Percentiles rank a stretch among this genome's conserved stretches.
Conservation (phyloP, 148 eudicot genomes). For the Oxyria digyna region DNA sequence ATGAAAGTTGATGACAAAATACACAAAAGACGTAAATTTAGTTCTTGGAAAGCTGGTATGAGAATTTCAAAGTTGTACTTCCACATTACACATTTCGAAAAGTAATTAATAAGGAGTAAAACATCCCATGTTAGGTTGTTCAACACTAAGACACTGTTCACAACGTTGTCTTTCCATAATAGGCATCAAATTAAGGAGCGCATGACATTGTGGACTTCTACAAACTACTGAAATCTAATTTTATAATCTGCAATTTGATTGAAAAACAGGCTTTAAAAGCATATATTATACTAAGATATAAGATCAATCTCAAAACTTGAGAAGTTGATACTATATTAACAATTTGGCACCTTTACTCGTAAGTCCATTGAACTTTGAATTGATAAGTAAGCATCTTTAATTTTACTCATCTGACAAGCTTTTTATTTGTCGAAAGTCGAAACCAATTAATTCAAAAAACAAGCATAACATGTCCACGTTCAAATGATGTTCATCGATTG, state of each 20-base stretch:
- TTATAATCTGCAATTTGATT: neutral
- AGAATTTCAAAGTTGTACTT: neutral
- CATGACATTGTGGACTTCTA: slow-evolving; percentile 7
- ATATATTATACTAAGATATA: neutral
- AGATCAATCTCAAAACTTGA: neutral
- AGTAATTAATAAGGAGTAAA: slow-evolving; percentile 21
- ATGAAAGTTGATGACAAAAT: neutral
- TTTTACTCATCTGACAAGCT: neutral
- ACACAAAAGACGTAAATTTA: neutral
- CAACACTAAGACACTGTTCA: slow-evolving; percentile 14
- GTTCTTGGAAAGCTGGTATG: neutral
- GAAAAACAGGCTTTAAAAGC: neutral
- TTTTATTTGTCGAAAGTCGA: neutral
- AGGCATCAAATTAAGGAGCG: slow-evolving; percentile 18
- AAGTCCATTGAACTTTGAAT: neutral
- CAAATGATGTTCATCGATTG: neutral
- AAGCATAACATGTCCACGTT: neutral
- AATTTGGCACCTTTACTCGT: neutral
- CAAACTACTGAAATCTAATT: neutral
- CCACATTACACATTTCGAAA: neutral
- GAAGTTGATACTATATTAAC: neutral
- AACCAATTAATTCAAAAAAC: neutral
- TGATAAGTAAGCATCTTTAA: neutral
- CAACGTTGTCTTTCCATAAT: slow-evolving; percentile 16
- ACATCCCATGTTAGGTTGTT: slow-evolving; percentile 33